Conservation (phyloP, 108 stramenopile genomes). For the Cyclotella choctawhatcheeana region DNA sequence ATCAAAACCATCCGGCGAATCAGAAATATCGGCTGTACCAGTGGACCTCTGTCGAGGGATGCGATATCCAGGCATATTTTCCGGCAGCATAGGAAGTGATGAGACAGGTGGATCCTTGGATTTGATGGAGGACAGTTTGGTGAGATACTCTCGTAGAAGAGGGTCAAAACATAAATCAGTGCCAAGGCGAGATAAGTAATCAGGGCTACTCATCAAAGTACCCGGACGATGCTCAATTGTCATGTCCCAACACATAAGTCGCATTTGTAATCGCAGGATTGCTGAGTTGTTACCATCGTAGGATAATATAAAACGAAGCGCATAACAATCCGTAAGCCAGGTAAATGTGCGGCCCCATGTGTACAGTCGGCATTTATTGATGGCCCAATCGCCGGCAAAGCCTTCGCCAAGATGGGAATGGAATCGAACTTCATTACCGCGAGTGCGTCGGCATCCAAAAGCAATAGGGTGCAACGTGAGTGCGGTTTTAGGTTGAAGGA, state of each 20-base stretch:
- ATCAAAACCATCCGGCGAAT: background rate
- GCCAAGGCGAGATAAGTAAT: conserved; percentile 10
- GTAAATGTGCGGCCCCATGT: background rate
- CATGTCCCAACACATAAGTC: conserved; percentile 6
- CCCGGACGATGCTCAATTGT: conserved; percentile 12
- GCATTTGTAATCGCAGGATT: conserved; percentile 5
- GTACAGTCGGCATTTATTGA: conserved; percentile 2
- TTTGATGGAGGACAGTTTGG: background rate
- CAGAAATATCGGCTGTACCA: background rate
- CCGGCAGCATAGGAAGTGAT: background rate
- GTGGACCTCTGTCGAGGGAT: background rate
- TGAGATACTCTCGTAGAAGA: background rate
- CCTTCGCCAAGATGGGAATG: conserved; percentile 25
- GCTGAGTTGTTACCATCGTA: conserved; percentile 4
- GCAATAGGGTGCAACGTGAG: conserved; percentile 5
- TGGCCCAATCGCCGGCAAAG: conserved; percentile 14
- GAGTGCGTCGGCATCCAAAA: conserved; percentile 13
- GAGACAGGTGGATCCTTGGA: background rate
- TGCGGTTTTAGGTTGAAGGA: background rate
- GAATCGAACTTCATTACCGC: conserved; percentile 16
- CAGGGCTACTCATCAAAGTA: background rate
- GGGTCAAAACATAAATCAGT: conserved; percentile 16
- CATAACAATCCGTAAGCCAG: conserved; percentile 14
- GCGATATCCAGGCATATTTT: background rate
- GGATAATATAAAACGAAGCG: conserved; percentile 9